These are phyloP conservation scores for Trichosporon sp. DNA, from an alignment of 1,284 basidiomycete genomes.

Conservation along the genomic window DNA sequence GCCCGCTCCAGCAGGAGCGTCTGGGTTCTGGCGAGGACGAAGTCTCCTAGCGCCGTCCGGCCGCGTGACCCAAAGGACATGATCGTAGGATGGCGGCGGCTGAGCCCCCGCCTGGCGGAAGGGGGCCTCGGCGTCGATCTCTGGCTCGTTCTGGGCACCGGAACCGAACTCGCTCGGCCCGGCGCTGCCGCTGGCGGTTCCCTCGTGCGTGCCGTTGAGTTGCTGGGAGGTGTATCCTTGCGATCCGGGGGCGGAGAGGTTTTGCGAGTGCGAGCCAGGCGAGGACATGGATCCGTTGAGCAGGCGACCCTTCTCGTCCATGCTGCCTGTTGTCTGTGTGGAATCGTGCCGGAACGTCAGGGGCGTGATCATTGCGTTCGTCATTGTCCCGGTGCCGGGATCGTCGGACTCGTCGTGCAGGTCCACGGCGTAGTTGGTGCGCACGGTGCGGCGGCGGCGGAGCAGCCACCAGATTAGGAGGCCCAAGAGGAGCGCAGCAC, in stretches of 20 bases:
- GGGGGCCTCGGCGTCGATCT: not conserved
- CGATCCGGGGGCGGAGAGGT: not conserved
- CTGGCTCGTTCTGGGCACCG: not conserved
- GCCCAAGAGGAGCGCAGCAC: not conserved
- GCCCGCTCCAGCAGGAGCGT: not conserved
- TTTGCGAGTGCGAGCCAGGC: not conserved
- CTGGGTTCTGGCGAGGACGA: not conserved
- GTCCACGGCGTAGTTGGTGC: conserved; percentile 5
- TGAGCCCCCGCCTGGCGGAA: not conserved
- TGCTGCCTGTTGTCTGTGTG: not conserved
- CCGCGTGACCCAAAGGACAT: conserved; percentile 2
- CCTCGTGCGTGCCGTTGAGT: not conserved
- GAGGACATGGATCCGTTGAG: not conserved
- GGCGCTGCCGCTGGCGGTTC: not conserved
- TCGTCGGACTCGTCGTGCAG: not conserved
- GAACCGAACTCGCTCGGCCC: not conserved
- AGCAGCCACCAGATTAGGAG: not conserved
- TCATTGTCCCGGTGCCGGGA: not conserved
- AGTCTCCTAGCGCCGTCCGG: not conserved
- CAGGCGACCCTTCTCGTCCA: not conserved
- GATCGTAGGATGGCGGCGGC: not conserved
- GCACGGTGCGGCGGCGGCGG: not conserved
- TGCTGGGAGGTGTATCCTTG: not conserved
- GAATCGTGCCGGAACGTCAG: not conserved
- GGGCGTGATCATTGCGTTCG: not conserved